Conservation (phyloP, 305 asterid species). For the Rubia occidens region DNA sequence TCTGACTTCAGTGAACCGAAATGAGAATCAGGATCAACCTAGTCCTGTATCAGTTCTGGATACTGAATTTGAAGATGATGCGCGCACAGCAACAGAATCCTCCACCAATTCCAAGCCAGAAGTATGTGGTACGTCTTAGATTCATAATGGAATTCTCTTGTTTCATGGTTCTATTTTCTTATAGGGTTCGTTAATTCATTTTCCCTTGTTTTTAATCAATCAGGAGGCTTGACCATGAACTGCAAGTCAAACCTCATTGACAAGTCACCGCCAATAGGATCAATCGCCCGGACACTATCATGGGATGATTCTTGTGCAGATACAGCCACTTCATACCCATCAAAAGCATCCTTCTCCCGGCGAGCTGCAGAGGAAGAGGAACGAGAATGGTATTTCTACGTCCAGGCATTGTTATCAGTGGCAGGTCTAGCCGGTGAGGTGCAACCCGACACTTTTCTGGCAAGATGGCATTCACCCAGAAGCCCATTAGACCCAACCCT, state of each 20-base stretch:
- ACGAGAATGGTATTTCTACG: constrained; percentile 52
- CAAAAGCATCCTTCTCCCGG: constrained; percentile 29
- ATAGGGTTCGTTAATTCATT: constrained; percentile 7
- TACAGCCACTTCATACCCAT: constrained; percentile 49
- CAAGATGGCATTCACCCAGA: constrained; percentile 66
- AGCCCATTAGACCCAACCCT: constrained; percentile 77
- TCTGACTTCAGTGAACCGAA: constrained; percentile 33
- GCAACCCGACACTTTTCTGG: constrained; percentile 32
- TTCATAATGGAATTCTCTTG: not conserved
- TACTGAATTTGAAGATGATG: constrained; percentile 62
- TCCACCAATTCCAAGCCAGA: constrained; percentile 35
- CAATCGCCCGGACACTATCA: constrained; percentile 70
- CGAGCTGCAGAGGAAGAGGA: constrained; percentile 48
- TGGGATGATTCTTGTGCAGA: constrained; percentile 55
- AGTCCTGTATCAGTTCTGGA: constrained; percentile 84
- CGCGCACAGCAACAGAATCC: constrained; percentile 30
- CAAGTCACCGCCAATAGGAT: constrained; percentile 90
- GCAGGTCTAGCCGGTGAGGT: constrained; percentile 53
- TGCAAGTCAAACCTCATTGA: constrained; percentile 56
- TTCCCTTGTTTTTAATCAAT: constrained; percentile 8
- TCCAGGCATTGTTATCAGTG: constrained; percentile 47
- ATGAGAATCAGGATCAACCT: constrained; percentile 75
- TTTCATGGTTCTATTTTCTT: constrained; percentile 10
- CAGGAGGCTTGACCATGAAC: constrained; percentile 46
- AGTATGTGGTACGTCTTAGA: constrained; percentile 32